Conservation (phyloP, 768 basidiomycete genomes). For the Termitomyces sp. region DNA sequence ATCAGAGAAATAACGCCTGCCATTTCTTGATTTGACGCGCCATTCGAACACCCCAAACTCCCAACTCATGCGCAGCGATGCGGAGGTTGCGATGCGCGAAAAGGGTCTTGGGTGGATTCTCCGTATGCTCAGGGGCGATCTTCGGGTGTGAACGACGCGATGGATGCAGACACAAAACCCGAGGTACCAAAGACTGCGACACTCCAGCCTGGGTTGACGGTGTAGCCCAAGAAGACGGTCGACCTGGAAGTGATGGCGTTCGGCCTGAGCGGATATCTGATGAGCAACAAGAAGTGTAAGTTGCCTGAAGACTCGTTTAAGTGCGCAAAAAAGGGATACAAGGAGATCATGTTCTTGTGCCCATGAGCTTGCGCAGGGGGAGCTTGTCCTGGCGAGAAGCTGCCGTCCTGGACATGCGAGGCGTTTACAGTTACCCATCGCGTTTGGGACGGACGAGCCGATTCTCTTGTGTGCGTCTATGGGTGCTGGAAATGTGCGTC, state of each 20-base stretch:
- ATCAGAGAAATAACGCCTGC: background rate
- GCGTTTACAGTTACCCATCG: conserved; percentile 80
- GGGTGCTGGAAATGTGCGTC: conserved; percentile 93
- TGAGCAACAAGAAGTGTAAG: conserved; percentile 99
- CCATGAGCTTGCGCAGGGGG: conserved; percentile 59
- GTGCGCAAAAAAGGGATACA: conserved; percentile 92
- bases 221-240: conserved; percentile 81
- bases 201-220: conserved; percentile 80
- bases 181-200: conserved; percentile 81
- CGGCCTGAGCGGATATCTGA: conserved; percentile 91
- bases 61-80: conserved; percentile 80
- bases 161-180: conserved; percentile 73
- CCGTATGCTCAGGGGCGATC: conserved; percentile 79
- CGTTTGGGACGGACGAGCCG: conserved; percentile 94
- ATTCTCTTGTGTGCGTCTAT: conserved; percentile 96
- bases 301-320: conserved; percentile 98
- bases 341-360: conserved; percentile 95
- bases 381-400: conserved; percentile 66
- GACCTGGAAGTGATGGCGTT: conserved; percentile 97
- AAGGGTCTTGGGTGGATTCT: conserved; percentile 96
- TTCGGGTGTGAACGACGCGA: conserved; percentile 46
- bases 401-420: conserved; percentile 85
- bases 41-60: background rate
- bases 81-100: conserved; percentile 97
- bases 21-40: conserved; percentile 1